These are phyloP conservation scores for Metschnikowia arizonensis DNA, from an alignment of 805 yeast genomes.

Conservation along the genomic window DNA sequence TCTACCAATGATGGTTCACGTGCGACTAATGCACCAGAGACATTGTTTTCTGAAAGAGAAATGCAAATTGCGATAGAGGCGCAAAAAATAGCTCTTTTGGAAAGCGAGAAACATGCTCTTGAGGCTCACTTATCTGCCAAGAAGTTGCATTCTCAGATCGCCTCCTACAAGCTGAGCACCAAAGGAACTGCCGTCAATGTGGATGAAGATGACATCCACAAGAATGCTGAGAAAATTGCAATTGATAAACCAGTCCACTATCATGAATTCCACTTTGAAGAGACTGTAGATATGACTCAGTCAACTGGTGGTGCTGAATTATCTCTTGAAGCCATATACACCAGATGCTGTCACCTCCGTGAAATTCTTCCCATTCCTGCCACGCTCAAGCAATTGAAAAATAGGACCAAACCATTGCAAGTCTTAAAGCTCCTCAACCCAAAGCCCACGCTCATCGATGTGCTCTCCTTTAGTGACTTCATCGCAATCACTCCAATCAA, in stretches of 20 bases:
- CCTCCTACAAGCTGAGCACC: conserved; percentile 32
- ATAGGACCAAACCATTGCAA: conserved; percentile 48
- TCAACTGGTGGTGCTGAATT: conserved; percentile 19
- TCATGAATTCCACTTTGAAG: conserved; percentile 49
- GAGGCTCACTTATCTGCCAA: conserved; percentile 74
- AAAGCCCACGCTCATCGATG: conserved; percentile 54
- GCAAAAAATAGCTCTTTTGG: conserved; percentile 50
- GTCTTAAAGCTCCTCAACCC: conserved; percentile 56
- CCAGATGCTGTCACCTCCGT: conserved; percentile 47
- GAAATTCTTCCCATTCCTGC: conserved; percentile 50
- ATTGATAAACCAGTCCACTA: conserved; percentile 71
- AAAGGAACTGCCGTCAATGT: conserved; percentile 8
- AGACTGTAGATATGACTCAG: conserved; percentile 8
- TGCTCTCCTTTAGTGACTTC: conserved; percentile 54
- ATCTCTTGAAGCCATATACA: conserved; percentile 47
- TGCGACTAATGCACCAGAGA: conserved; percentile 16
- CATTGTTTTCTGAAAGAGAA: conserved; percentile 42
- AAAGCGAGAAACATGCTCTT: conserved; percentile 67
- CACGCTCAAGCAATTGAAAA: conserved; percentile 49
- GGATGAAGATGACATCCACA: conserved; percentile 22
- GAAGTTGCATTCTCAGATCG: conserved; percentile 64
- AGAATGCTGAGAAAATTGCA: conserved; percentile 29
- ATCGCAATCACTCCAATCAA: conserved; percentile 52
- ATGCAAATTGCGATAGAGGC: conserved; percentile 55
- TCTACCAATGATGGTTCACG: conserved; percentile 36